Base-by-base conservation (phyloP, 306 rosid species). In the Elaeagnus macrophylla region DNA sequence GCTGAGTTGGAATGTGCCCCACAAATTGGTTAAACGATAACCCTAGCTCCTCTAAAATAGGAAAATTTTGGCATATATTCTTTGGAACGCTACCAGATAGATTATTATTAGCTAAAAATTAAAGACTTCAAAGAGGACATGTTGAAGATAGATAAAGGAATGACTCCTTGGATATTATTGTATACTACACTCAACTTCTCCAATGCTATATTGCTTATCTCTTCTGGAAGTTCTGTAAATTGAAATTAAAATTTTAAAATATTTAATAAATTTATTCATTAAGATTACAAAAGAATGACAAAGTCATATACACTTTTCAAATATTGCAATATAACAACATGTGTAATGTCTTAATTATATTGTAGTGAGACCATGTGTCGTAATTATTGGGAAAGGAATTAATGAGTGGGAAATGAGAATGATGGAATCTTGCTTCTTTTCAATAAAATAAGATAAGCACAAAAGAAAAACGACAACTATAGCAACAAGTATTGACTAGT, bases 1-100 rank as follows among this genome's bases (percentile, higher is more conserved):
- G 16, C 5, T 25, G 62, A 11, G 69, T 62, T n/a, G 75, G 75
- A 56, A 62, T 47, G 46, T 25, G 13, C 7, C 70, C 66, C 6
- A 12, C 12, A n/a, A 57, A 14, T 9, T 19, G n/a, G 35, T 70
- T 57, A 20, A 5, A 0, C 32, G 48, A 25, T 14, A 6, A 52
- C 5, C 14, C 5, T 7, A 17, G 51, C 38, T 57, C 66, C 40
- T 37, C 25, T 13, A 61, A 15, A 48, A 15, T 10, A 7, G 25
- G 10, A 17, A 48, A 25, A 7, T 48, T 48, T 48, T 10, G 52
- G 14, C 52, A 48, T 3, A 48, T 48, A 3, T 48, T 15, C 7
- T 48, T 10, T 0, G 52, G 52, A 48, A 48, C 25, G 20, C 13
- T 48, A 7, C 53, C 53, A 1, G 25, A 8, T 16, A 48, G 12